Evolutionary conservation across 768 basidiomycete species (phyloP).

Genomic region (Rhodotorula graminis): DNA sequence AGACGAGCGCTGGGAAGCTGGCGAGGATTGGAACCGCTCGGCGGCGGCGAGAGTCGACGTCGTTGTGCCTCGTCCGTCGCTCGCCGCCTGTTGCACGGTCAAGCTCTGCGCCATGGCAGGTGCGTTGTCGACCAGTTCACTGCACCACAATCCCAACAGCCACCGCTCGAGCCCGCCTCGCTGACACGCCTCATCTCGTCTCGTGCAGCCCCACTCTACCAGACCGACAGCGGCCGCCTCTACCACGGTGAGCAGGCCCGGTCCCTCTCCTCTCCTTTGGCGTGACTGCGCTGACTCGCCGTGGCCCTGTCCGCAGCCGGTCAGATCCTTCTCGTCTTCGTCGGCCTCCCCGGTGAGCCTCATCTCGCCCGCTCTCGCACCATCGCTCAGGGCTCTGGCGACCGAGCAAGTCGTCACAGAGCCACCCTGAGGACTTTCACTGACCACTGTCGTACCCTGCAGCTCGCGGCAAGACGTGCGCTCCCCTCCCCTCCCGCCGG

Average conservation of each 20-base stretch:
- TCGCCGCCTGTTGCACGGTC: too few relatives aligned
- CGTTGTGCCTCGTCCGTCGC: too few relatives aligned
- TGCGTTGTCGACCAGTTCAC: background rate
- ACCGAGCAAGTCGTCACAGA: too few relatives aligned
- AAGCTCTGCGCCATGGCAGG: background rate
- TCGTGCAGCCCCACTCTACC: constrained; percentile 77
- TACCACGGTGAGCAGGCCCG: constrained; percentile 44
- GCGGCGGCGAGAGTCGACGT: too few relatives aligned
- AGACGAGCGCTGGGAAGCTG: too few relatives aligned
- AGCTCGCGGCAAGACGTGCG: constrained; percentile 39
- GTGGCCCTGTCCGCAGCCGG: constrained; percentile 49
- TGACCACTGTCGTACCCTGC: too few relatives aligned
- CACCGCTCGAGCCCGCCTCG: background rate
- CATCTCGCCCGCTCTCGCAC: too few relatives aligned
- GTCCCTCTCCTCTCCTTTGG: too few relatives aligned
- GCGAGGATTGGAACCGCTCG: too few relatives aligned
- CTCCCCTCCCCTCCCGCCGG: background rate
- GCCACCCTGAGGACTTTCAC: too few relatives aligned
- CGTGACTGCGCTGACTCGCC: background rate
- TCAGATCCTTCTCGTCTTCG: constrained; percentile 86
- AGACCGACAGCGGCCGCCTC: constrained; percentile 59
- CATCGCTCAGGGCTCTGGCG: too few relatives aligned
- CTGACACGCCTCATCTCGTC: background rate
- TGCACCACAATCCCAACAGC: background rate
- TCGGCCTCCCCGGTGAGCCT: constrained; percentile 66